These are phyloP conservation scores for Eimeria maxima DNA, from an alignment of 169 alveolate species.

Conservation along the genomic window DNA sequence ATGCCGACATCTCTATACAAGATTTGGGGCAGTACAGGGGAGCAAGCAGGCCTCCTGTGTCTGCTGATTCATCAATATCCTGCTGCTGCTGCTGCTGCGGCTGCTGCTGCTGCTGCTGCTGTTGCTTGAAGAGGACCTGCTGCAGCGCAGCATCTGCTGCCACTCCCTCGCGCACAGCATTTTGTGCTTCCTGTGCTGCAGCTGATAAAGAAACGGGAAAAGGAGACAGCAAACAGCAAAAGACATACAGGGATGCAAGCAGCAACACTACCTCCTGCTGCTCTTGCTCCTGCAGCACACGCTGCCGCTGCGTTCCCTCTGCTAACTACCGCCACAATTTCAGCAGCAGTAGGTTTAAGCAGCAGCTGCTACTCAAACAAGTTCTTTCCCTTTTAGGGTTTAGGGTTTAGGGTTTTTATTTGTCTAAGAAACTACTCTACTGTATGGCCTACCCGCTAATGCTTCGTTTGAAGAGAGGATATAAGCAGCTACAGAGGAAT, in stretches of 20 bases:
- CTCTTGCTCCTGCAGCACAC: neutral
- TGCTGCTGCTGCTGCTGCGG: no score
- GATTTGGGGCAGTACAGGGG: constrained; percentile 30
- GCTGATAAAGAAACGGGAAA: neutral
- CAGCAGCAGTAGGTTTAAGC: neutral
- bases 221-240: neutral
- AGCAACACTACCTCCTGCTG: neutral
- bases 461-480: neutral
- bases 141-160: constrained; percentile 66
- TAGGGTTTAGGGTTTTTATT: no score
- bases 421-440: no score
- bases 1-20: constrained; percentile 1
- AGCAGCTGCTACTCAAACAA: no score
- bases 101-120: no score
- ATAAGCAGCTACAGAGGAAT: constrained; percentile 7
- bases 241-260: no score
- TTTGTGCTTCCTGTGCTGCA: neutral
- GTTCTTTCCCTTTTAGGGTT: no score
- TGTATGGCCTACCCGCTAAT: neutral
- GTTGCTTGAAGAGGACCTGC: neutral
- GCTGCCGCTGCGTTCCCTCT: neutral
- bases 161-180: constrained; percentile 31
- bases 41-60: constrained; percentile 33
- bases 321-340: neutral
- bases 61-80: neutral